Evolutionary conservation across 352 stramenopile genomes (phyloP).

Genomic region (Saprolegnia diclina): DNA sequence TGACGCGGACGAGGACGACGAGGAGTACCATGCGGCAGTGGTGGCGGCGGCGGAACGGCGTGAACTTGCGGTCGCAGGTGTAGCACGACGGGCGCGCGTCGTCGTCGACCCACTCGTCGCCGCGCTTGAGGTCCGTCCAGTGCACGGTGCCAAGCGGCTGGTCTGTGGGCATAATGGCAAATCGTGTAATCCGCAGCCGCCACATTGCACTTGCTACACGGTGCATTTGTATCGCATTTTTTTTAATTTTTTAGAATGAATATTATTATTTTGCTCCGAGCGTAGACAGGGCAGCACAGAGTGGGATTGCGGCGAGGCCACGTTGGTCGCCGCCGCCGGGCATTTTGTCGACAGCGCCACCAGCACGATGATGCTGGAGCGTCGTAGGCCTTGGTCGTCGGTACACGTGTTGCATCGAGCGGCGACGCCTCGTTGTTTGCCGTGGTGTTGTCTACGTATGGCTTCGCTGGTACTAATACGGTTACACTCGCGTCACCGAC

Average conservation of each 20-base stretch:
- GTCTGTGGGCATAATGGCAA: not conserved
- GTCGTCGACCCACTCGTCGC: constrained; percentile 61
- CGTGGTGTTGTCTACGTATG: too few species aligned
- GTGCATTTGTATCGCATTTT: not conserved
- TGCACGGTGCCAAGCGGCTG: constrained; percentile 7
- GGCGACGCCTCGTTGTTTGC: too few species aligned
- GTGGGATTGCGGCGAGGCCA: not conserved
- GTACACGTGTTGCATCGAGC: too few species aligned
- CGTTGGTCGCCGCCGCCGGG: too few species aligned
- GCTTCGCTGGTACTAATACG: too few species aligned
- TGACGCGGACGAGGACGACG: not conserved
- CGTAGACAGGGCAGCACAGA: not conserved
- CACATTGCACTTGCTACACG: not conserved
- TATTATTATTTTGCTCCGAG: not conserved
- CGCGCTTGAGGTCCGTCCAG: constrained; percentile 22
- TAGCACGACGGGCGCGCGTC: constrained; percentile 64
- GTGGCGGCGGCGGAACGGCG: constrained; percentile 64
- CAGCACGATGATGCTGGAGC: too few species aligned
- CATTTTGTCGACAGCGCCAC: too few species aligned
- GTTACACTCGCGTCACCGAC: too few species aligned
- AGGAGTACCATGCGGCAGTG: constrained; percentile 58
- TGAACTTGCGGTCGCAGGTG: constrained; percentile 74
- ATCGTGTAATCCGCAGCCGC: too few species aligned
- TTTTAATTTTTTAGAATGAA: not conserved
- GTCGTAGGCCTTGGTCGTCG: too few species aligned